These are phyloP conservation scores for Xylaria curta DNA, from an alignment of 495 filamentous ascomycete genomes.

Conservation along the genomic window DNA sequence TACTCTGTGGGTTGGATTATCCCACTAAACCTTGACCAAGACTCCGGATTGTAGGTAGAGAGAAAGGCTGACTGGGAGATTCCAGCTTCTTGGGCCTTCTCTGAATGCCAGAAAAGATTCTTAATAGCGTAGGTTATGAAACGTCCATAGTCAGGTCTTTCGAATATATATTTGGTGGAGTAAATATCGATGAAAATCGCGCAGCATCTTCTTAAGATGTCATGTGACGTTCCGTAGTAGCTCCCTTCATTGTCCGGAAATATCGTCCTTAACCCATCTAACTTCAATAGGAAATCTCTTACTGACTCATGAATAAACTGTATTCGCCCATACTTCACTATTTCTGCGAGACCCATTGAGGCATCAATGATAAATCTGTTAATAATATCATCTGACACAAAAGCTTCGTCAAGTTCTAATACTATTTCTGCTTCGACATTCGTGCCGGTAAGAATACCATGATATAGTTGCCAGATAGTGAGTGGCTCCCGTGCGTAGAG, in stretches of 20 bases:
- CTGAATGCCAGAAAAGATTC: background rate
- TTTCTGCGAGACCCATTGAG: background rate
- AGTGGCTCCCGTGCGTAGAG: background rate
- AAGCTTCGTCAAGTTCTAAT: background rate
- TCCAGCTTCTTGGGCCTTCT: background rate
- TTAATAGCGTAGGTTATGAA: background rate
- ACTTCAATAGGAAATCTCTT: background rate
- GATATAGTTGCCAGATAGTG: background rate
- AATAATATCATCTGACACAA: background rate
- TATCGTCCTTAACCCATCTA: background rate
- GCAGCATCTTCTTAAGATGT: background rate
- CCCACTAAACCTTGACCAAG: too few relatives aligned
- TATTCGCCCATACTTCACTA: too few relatives aligned
- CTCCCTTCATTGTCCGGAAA: background rate
- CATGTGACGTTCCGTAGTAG: background rate
- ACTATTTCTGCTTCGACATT: background rate
- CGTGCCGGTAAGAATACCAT: background rate
- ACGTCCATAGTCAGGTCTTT: background rate
- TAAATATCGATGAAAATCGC: background rate
- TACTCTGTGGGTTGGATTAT: too few relatives aligned
- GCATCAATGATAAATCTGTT: background rate
- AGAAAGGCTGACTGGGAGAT: background rate
- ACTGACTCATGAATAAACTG: background rate
- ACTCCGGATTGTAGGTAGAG: background rate
- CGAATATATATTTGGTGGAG: background rate